Conservation (phyloP, 345 rosid species). For the Syzygium aqueum region DNA sequence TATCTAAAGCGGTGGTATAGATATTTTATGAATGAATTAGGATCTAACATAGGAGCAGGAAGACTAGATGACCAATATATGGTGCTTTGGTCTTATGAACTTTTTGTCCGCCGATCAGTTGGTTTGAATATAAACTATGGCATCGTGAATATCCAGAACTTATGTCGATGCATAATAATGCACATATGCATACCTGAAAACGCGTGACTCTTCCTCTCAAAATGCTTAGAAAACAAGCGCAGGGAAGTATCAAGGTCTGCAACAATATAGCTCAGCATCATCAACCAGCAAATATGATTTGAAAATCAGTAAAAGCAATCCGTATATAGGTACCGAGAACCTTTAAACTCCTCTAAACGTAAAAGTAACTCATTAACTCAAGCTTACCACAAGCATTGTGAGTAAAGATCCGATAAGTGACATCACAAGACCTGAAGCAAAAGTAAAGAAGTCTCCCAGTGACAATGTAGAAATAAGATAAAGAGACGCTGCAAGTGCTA, state of each 20-base stretch:
- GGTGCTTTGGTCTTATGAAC: not conserved
- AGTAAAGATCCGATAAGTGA: constrained; percentile 82
- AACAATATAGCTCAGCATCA: not conserved
- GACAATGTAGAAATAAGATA: not conserved
- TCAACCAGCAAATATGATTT: not conserved
- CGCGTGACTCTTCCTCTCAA: constrained; percentile 39
- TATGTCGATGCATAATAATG: not conserved
- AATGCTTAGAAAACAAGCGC: constrained; percentile 86
- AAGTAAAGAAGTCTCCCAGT: not conserved
- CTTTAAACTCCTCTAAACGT: not conserved
- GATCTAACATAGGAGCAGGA: not conserved
- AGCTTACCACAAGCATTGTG: constrained; percentile 86
- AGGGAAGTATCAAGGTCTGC: constrained; percentile 93
- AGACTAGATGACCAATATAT: not conserved
- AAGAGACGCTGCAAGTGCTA: not conserved
- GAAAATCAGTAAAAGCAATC: not conserved
- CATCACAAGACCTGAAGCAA: constrained; percentile 65
- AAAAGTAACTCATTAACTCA: not conserved
- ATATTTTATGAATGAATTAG: not conserved
- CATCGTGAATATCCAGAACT: not conserved
- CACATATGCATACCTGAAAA: constrained; percentile 36
- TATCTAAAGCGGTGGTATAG: not conserved
- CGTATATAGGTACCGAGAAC: not conserved
- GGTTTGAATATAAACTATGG: not conserved
- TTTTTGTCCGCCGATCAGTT: not conserved